These are phyloP conservation scores for Backusella parvicylindrica DNA, from an alignment of 192 early-diverging fungal species.

Conservation along the genomic window DNA sequence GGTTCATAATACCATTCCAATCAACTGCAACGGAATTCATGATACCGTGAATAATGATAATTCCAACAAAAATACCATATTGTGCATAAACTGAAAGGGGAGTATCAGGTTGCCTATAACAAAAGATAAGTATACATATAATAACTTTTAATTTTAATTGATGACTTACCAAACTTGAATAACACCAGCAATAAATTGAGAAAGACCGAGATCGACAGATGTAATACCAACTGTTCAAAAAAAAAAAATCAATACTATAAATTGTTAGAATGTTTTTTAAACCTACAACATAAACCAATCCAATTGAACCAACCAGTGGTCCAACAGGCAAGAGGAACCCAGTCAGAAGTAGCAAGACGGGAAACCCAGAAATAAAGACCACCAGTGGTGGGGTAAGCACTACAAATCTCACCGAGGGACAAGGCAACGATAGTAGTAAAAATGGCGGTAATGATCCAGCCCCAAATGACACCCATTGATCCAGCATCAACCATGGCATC, in stretches of 20 bases:
- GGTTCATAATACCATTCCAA: conserved; percentile 46
- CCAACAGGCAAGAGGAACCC: conserved; percentile 51
- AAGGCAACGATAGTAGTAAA: conserved; percentile 44
- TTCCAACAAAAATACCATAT: conserved; percentile 50
- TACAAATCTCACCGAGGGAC: conserved; percentile 52
- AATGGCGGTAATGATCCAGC: conserved; percentile 46
- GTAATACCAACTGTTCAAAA: conserved; percentile 30
- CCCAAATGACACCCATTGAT: conserved; percentile 48
- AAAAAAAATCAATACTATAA: background rate
- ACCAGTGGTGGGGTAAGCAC: conserved; percentile 49
- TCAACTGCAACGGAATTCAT: conserved; percentile 48
- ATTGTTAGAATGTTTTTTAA: background rate
- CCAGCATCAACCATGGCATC: conserved; percentile 46
- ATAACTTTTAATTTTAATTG: background rate
- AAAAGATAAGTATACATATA: background rate
- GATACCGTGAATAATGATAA: conserved; percentile 47
- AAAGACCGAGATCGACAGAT: conserved; percentile 45
- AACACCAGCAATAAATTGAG: conserved; percentile 45
- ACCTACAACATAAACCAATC: conserved; percentile 43
- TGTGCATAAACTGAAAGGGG: conserved; percentile 38
- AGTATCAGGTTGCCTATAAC: conserved; percentile 25
- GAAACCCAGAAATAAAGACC: conserved; percentile 53
- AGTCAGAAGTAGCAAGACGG: conserved; percentile 40
- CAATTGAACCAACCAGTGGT: conserved; percentile 51
- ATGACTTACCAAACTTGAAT: conserved; percentile 27